Evolutionary conservation across 2,329 filamentous ascomycete species (phyloP).

Genomic region (Exophiala oligosperma): DNA sequence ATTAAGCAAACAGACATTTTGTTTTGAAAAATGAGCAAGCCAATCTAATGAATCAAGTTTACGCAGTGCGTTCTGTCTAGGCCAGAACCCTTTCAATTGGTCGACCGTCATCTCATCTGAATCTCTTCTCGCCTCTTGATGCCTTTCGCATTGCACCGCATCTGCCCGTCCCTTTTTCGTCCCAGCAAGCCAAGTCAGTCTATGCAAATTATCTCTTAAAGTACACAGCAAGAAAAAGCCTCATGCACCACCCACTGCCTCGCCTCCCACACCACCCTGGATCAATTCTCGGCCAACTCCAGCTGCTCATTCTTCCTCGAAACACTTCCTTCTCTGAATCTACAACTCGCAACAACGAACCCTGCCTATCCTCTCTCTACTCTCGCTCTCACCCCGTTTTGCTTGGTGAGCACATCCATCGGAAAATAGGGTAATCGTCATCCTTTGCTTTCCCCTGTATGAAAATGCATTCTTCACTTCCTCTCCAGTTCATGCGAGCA

Average conservation of each 20-base stretch:
- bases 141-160: too few species aligned
- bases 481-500: constrained; percentile 10
- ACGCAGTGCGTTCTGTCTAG: background rate
- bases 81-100: too few species aligned
- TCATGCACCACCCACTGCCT: background rate
- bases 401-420: constrained; percentile 3
- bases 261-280: background rate
- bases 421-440: constrained; percentile 4
- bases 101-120: too few species aligned
- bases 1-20: background rate
- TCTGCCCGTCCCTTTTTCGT: background rate
- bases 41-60: too few species aligned
- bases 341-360: background rate
- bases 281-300: background rate
- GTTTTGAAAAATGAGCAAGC: background rate
- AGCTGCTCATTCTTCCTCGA: background rate
- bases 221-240: constrained; percentile 1
- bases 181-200: background rate
- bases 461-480: constrained; percentile 3
- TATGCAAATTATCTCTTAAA: constrained; percentile 3
- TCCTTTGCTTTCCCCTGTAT: constrained; percentile 11
- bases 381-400: background rate
- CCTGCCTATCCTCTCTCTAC: background rate
- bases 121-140: too few species aligned
- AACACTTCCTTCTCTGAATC: too few species aligned